Evolutionary conservation across 1,139 yeast species (phyloP).

Genomic region (Protomyces arabidopsidicola): DNA sequence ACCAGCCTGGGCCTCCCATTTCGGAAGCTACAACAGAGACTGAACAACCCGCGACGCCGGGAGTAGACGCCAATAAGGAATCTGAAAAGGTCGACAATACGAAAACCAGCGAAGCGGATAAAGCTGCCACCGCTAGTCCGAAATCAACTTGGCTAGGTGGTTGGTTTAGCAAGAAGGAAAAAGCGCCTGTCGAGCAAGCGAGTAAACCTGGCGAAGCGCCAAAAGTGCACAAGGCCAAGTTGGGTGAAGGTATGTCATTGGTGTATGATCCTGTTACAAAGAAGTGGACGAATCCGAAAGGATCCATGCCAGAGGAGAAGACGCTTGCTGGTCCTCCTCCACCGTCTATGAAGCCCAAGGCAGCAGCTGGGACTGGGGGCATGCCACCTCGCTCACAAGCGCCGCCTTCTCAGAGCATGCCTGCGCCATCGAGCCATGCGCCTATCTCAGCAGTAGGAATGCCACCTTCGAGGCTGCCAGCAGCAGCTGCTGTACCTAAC

Average conservation of each 20-base stretch:
- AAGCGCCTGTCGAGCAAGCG: conserved; percentile 40
- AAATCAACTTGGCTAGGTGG: conserved; percentile 36
- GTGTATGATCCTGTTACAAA: conserved; percentile 77
- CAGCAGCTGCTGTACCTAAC: neutral
- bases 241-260: conserved; percentile 74
- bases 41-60: conserved; percentile 3
- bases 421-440: neutral
- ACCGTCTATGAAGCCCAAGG: conserved; percentile 54
- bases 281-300: conserved; percentile 75
- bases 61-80: neutral
- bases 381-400: neutral
- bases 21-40: neutral
- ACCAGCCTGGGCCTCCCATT: neutral
- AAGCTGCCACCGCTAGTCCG: neutral
- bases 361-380: conserved; percentile 2
- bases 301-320: conserved; percentile 46
- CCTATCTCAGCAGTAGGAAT: neutral
- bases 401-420: neutral
- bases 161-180: conserved; percentile 49
- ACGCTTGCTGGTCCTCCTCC: conserved; percentile 64
- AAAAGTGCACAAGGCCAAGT: conserved; percentile 74
- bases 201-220: conserved; percentile 59
- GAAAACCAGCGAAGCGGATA: conserved; percentile 2
- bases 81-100: neutral
- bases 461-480: neutral